phyloP scores from a whole-genome alignment of 192 early-diverging fungal species.

The Irineochytrium annulatum region DNA sequence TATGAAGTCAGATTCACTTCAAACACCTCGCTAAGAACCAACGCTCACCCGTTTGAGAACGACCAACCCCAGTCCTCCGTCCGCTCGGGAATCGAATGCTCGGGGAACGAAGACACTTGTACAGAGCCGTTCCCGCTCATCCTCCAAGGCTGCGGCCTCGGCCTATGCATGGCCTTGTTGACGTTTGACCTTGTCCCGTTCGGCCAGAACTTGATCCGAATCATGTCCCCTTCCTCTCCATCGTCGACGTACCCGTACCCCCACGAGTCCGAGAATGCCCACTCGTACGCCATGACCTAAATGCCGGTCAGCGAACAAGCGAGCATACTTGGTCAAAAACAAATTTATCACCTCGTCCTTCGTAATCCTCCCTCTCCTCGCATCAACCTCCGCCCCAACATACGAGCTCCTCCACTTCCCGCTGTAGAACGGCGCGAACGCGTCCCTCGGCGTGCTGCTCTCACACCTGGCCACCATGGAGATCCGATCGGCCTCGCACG shows the following conservation, averaged over 20 bases:
- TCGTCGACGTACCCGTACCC: background rate
- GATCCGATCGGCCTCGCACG: no score
- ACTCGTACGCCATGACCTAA: conserved; percentile 14
- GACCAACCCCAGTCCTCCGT: background rate
- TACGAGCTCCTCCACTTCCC: conserved; percentile 7
- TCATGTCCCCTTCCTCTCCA: background rate
- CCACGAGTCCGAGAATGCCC: conserved; percentile 1
- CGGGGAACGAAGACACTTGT: background rate
- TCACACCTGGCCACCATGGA: background rate
- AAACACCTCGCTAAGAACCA: background rate
- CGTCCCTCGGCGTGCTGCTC: no score
- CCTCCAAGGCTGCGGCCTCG: background rate
- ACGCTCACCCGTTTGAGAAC: background rate
- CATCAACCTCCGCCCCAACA: conserved; percentile 15
- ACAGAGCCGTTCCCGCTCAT: background rate
- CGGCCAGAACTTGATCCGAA: background rate
- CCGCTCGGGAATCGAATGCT: background rate
- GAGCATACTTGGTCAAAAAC: no score
- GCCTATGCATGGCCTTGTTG: background rate
- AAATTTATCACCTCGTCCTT: conserved; percentile 15
- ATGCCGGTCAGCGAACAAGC: no score
- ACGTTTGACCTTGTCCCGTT: background rate
- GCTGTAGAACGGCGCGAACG: background rate
- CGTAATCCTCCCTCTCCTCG: background rate
- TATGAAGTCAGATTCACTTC: conserved; percentile 1